Percentiles rank a stretch among this genome's conserved stretches.
Conservation (phyloP, 176 grass and related monocot species). For the Pharus latifolius region DNA sequence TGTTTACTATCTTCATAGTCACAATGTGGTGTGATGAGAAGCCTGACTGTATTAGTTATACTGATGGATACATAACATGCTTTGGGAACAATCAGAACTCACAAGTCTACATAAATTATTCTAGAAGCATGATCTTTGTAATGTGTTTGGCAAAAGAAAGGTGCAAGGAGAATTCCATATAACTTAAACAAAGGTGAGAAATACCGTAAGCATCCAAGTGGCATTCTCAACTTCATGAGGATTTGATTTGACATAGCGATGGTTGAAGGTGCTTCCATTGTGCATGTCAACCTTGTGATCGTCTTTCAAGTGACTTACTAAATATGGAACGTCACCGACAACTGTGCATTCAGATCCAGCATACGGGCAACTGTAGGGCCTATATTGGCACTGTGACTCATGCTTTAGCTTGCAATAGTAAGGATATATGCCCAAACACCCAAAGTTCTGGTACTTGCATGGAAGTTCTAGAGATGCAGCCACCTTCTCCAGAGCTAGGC, state of each 20-base stretch:
- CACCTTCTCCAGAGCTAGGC: slow-evolving; percentile 87
- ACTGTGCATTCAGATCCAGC: slow-evolving; percentile 89
- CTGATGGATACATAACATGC: too few relatives aligned
- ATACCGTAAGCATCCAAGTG: slow-evolving; percentile 98
- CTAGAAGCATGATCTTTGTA: background rate
- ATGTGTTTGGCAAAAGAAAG: background rate
- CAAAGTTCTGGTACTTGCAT: slow-evolving; percentile 91
- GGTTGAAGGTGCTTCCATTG: slow-evolving; percentile 85
- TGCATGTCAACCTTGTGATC: slow-evolving; percentile 99
- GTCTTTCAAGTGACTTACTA: slow-evolving; percentile 84
- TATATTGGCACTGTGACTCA: slow-evolving; percentile 76
- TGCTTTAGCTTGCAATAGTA: slow-evolving; percentile 97
- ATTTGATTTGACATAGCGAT: slow-evolving; percentile 90
- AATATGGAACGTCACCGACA: slow-evolving; percentile 62
- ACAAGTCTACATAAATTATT: background rate
- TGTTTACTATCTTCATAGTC: too few relatives aligned
- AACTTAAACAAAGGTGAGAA: background rate
- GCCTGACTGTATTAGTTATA: too few relatives aligned
- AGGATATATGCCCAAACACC: slow-evolving; percentile 77
- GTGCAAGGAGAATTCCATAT: too few relatives aligned
- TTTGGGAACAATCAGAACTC: background rate
- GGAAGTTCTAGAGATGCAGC: slow-evolving; percentile 78
- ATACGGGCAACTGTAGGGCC: slow-evolving; percentile 84
- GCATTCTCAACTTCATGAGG: slow-evolving; percentile 94
- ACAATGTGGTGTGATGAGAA: too few relatives aligned